Conservation (phyloP, 169 alveolate species). For the Cryptosporidium ubiquitum region DNA sequence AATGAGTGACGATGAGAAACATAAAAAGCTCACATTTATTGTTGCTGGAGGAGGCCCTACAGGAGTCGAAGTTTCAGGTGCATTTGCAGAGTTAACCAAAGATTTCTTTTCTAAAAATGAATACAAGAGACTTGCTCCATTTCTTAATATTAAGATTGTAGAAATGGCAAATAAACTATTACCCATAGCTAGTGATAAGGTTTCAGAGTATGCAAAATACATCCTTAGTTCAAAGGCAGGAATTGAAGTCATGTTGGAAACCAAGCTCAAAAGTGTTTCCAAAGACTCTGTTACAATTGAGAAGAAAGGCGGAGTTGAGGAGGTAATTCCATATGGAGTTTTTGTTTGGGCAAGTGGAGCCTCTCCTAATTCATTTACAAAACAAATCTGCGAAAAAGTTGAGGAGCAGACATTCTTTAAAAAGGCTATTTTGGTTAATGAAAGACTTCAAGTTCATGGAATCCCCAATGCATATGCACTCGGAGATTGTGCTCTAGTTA, state of each 20-base stretch:
- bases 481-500: conserved; percentile 78
- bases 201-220: conserved; percentile 44
- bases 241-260: conserved; percentile 73
- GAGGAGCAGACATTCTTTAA: conserved; percentile 45
- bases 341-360: conserved; percentile 82
- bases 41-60: conserved; percentile 76
- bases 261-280: conserved; percentile 54
- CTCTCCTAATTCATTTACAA: conserved; percentile 75
- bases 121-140: conserved; percentile 1
- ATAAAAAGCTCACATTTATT: conserved; percentile 22
- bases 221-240: conserved; percentile 52
- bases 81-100: conserved; percentile 45
- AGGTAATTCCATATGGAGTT: conserved; percentile 75
- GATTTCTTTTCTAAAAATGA: conserved; percentile 4
- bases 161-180: conserved; percentile 75
- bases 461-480: conserved; percentile 73
- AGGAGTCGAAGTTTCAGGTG: conserved; percentile 66
- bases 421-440: conserved; percentile 65
- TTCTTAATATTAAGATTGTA: conserved; percentile 54
- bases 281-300: neutral
- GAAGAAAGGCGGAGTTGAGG: conserved; percentile 13
- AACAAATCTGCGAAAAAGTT: conserved; percentile 59
- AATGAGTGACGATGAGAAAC: conserved; percentile 38
- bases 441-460: conserved; percentile 73
- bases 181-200: conserved; percentile 72